phyloP scores from a whole-genome alignment of 2,329 filamentous ascomycete genomes.

The Septoria linicola region DNA sequence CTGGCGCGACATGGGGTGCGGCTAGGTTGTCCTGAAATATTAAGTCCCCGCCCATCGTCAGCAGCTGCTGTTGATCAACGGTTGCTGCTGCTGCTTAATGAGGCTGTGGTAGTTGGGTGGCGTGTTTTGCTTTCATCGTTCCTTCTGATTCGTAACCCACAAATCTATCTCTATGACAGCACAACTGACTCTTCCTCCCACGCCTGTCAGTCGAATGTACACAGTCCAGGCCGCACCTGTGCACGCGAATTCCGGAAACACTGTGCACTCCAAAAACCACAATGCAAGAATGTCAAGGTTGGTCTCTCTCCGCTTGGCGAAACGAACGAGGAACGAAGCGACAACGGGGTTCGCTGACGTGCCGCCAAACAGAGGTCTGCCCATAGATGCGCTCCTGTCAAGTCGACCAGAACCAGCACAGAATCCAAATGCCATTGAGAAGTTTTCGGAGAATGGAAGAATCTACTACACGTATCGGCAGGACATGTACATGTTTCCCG shows the following conservation, averaged over 20 bases:
- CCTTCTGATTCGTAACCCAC: neutral
- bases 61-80: neutral
- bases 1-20: constrained; percentile 8
- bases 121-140: constrained; percentile 23
- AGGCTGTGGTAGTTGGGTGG: constrained; percentile 22
- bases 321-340: neutral
- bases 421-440: constrained; percentile 13
- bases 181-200: constrained; percentile 7
- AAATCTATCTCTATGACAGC: constrained; percentile 3
- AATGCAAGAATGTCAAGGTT: constrained; percentile 27
- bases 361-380: constrained; percentile 14
- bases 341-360: neutral
- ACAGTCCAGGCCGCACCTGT: constrained; percentile 22
- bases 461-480: constrained; percentile 25
- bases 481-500: constrained; percentile 28
- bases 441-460: constrained; percentile 23
- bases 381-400: constrained; percentile 27
- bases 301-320: constrained; percentile 1
- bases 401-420: constrained; percentile 17
- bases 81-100: neutral
- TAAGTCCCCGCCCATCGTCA: constrained; percentile 3
- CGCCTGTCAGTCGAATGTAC: constrained; percentile 22
- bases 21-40: constrained; percentile 4
- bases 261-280: constrained; percentile 12
- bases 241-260: constrained; percentile 12